Evolutionary conservation across 148 eudicot genomes (phyloP).

Genomic region (Beta vulgaris): DNA sequence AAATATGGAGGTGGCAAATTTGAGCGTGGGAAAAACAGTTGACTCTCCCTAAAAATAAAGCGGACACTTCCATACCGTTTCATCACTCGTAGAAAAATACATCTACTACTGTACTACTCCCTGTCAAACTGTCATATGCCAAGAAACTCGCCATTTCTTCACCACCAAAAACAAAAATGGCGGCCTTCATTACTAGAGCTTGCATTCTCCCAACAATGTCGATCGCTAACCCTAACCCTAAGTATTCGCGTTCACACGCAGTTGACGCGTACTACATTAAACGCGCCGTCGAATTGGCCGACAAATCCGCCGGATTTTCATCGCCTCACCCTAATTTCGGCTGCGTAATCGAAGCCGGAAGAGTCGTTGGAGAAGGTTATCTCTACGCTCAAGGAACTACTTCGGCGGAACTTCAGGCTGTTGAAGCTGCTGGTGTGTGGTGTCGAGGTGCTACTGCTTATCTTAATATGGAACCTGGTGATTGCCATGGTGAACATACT

Average conservation of each 20-base stretch:
- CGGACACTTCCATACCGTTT: conserved; percentile 13
- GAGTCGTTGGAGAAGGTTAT: conserved; percentile 71
- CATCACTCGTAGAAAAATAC: not conserved
- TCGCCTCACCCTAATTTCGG: conserved; percentile 96
- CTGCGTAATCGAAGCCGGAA: conserved; percentile 64
- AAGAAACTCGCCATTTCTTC: not conserved
- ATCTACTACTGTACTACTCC: not conserved
- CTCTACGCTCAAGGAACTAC: conserved; percentile 87
- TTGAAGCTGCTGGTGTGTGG: conserved; percentile 58
- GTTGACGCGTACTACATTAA: conserved; percentile 59
- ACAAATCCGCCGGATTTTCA: conserved; percentile 80
- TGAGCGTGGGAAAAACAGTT: conserved; percentile 5
- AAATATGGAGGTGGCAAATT: not conserved
- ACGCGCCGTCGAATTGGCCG: conserved; percentile 82
- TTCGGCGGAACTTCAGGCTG: conserved; percentile 84
- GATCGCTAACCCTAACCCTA: conserved; percentile 25
- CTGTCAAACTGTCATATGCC: too few species aligned
- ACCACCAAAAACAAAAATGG: conserved; percentile 18
- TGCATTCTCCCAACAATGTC: conserved; percentile 29
- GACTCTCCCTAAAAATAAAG: not conserved
- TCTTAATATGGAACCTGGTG: conserved; percentile 90
- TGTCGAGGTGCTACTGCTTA: conserved; percentile 77
- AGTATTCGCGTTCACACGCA: conserved; percentile 30
- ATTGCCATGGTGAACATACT: conserved; percentile 66
- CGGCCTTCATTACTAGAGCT: conserved; percentile 23